phyloP scores from a whole-genome alignment of 352 stramenopile species.

The Phytophthora multivora region DNA sequence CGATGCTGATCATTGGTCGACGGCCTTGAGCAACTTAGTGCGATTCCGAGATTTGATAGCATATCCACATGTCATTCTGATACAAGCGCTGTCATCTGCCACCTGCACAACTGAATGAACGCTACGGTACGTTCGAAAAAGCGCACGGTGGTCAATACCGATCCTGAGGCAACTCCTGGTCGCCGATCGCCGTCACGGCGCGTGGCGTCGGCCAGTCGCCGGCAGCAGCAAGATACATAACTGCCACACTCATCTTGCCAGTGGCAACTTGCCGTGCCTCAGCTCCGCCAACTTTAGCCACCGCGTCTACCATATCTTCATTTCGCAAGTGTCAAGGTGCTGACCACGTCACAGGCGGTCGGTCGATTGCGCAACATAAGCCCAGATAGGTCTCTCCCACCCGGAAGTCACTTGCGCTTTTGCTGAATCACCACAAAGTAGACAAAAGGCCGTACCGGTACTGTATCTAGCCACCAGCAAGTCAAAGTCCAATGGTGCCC shows the following conservation, averaged over 20 bases:
- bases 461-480: neutral
- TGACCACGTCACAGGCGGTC: constrained; percentile 19
- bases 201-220: constrained; percentile 20
- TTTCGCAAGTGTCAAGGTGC: constrained; percentile 14
- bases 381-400: constrained; percentile 8
- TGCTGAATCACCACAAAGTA: constrained; percentile 1
- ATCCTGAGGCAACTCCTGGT: constrained; percentile 20
- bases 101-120: neutral
- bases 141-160: constrained; percentile 3
- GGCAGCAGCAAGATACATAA: constrained; percentile 2
- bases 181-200: constrained; percentile 5
- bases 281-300: too few relatives aligned
- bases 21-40: constrained; percentile 3
- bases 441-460: too few relatives aligned
- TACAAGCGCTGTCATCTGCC: neutral
- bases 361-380: constrained; percentile 24
- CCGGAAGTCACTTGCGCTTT: constrained; percentile 17
- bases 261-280: too few relatives aligned
- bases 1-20: constrained; percentile 6
- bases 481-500: constrained; percentile 21
- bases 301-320: neutral
- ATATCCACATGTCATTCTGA: neutral
- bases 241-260: neutral
- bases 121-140: constrained; percentile 6
- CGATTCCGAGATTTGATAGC: neutral